Evolutionary conservation across 208 protist genomes (phyloP).

Genomic region (Acanthamoeba quina): DNA sequence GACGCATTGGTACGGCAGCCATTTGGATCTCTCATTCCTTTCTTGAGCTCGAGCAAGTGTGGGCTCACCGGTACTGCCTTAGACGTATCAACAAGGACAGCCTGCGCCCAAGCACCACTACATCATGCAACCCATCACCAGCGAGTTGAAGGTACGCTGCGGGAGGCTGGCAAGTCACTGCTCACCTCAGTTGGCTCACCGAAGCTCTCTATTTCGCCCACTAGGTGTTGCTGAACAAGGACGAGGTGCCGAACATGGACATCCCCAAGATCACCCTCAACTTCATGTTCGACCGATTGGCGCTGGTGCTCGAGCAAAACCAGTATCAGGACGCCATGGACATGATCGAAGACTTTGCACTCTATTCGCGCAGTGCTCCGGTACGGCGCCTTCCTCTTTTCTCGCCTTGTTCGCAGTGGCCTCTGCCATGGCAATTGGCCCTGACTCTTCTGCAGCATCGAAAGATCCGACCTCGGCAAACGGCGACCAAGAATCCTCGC

Average conservation of each 20-base stretch:
- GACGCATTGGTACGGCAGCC: neutral
- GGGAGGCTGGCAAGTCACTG: neutral
- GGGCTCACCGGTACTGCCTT: no score
- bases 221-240: slow-evolving; percentile 62
- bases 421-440: neutral
- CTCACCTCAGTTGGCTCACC: neutral
- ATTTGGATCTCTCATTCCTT: neutral
- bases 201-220: neutral
- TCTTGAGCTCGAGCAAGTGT: neutral
- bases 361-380: slow-evolving; percentile 4
- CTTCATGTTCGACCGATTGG: slow-evolving; percentile 66
- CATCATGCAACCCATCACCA: slow-evolving; percentile 64
- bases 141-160: slow-evolving; percentile 7
- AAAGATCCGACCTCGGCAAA: neutral
- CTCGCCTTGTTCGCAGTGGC: neutral
- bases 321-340: slow-evolving; percentile 68
- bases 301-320: slow-evolving; percentile 65
- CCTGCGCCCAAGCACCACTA: slow-evolving; percentile 42
- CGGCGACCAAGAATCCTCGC: slow-evolving; percentile 11
- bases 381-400: neutral
- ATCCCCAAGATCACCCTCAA: slow-evolving; percentile 60
- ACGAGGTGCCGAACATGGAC: slow-evolving; percentile 56
- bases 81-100: slow-evolving; percentile 39
- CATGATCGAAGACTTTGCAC: slow-evolving; percentile 59
- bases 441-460: neutral